phyloP scores from a whole-genome alignment of 495 filamentous ascomycete genomes.

The Hypoxylon rickii region DNA sequence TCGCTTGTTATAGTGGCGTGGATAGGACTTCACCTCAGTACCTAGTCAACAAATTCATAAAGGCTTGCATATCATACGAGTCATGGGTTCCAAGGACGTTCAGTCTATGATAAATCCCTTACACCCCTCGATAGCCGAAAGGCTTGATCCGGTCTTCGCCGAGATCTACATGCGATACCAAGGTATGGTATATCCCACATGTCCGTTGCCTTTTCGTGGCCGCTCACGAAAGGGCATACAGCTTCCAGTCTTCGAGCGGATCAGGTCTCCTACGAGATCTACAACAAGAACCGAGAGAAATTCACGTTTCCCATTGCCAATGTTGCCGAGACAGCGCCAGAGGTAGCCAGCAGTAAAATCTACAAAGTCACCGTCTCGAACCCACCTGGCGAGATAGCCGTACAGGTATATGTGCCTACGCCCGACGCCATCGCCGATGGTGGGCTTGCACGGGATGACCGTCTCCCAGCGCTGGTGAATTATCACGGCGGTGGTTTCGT shows the following conservation, averaged over 20 bases:
- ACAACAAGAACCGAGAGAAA: conserved; percentile 38
- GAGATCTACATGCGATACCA: conserved; percentile 45
- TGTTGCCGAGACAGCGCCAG: conserved; percentile 29
- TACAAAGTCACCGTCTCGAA: conserved; percentile 40
- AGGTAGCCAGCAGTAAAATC: conserved; percentile 40
- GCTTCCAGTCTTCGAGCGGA: conserved; percentile 35
- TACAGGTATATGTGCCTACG: conserved; percentile 43
- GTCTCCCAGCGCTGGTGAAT: conserved; percentile 61
- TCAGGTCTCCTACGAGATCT: conserved; percentile 46
- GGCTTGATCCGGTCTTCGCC: conserved; percentile 39
- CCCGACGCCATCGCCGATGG: conserved; percentile 33
- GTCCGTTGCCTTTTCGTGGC: not conserved
- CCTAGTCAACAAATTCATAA: conserved; percentile 11
- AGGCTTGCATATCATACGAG: conserved; percentile 7
- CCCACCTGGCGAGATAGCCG: conserved; percentile 39
- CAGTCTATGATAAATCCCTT: conserved; percentile 37
- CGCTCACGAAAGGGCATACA: conserved; percentile 8
- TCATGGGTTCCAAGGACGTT: conserved; percentile 35
- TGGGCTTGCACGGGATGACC: conserved; percentile 33
- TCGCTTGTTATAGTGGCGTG: not conserved
- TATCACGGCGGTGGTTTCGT: conserved; percentile 73
- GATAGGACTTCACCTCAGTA: no score
- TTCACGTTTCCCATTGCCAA: conserved; percentile 40
- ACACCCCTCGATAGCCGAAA: conserved; percentile 38
- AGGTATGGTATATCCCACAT: conserved; percentile 28